Evolutionary conservation across 495 filamentous ascomycete species (phyloP), one percentile per base, ranked within the genome.

Genomic region (Lineolata rhizophorae): DNA sequence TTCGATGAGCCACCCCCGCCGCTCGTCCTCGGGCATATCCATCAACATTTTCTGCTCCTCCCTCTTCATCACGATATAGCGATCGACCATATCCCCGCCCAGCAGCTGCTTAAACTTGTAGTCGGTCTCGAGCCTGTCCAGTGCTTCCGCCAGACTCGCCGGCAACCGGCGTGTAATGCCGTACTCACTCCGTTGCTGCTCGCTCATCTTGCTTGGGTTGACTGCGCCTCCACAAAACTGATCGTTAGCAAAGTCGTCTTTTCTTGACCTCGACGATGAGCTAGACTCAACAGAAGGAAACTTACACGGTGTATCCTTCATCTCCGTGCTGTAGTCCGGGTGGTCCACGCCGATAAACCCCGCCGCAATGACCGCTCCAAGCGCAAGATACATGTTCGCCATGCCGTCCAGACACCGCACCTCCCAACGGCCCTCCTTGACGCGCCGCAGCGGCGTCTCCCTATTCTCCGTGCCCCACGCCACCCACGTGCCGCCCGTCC

Each of bases 391-490:
- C 30, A 71, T 62, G 41, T 83, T 85, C 3, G 77, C 67, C 12
- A 76, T 39, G 0, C 77, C 78, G 49, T 83, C 78, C 14, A 78
- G 39, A 38, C 58, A 57, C 43, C 72, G 69, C 5, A 85, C 20
- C 47, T 83, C 78, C 64, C 75, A 83, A 42, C 77, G 70, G 16
- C 61, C 60, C 11, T 47, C 55, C 31, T 55, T 31, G 29, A 77
- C 60, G 35, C 65, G 65, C 13, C 78, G 55, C 17, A 85, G 51
- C 3, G 77, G 60, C 4, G 64, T 56, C 50, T 83, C 77, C 13
- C 72, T 64, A 44, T 83, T 82, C 46, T 83, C 63, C 27, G 68
- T 73, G 2, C 78, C 78, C 75, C 77, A 83, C 0, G 65, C 51
- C 0, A 80, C 60, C 65, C 71, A 83, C 3, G 67, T 61, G 0